These are phyloP conservation scores for Aspergillus amoenus DNA, from an alignment of 2,329 filamentous ascomycete species.

Conservation along the genomic window DNA sequence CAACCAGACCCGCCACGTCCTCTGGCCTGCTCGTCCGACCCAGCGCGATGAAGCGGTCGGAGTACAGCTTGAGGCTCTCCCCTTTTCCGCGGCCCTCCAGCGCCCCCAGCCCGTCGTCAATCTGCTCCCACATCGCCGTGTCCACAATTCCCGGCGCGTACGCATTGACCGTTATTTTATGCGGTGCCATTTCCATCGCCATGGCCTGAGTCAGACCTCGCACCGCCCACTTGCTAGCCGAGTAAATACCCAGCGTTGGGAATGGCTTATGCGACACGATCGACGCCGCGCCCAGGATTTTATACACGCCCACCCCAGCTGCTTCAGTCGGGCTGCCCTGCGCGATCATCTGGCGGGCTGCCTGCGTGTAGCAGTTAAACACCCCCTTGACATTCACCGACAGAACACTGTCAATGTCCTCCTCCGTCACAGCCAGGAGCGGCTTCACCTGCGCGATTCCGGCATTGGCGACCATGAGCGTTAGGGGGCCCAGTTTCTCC, in stretches of 20 bases:
- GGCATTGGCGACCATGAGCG: constrained; percentile 60
- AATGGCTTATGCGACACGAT: constrained; percentile 64
- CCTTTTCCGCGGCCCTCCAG: constrained; percentile 52
- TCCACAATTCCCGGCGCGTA: constrained; percentile 69
- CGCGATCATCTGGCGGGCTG: constrained; percentile 64
- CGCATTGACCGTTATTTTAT: constrained; percentile 66
- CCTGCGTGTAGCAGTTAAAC: constrained; percentile 64
- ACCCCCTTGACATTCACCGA: constrained; percentile 65
- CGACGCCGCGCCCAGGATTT: constrained; percentile 54
- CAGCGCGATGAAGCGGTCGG: constrained; percentile 55
- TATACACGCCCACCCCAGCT: constrained; percentile 33
- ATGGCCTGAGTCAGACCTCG: constrained; percentile 65
- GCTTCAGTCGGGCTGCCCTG: constrained; percentile 49
- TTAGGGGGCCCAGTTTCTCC: constrained; percentile 51
- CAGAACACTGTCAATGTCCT: constrained; percentile 61
- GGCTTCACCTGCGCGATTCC: constrained; percentile 60
- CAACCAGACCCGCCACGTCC: constrained; percentile 64
- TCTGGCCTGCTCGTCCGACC: constrained; percentile 60
- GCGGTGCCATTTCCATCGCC: constrained; percentile 63
- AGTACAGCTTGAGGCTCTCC: constrained; percentile 57
- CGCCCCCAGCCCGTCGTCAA: constrained; percentile 60
- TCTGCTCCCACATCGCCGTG: constrained; percentile 68
- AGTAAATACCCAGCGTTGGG: constrained; percentile 61
- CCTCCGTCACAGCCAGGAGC: constrained; percentile 56
- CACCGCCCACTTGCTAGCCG: constrained; percentile 65